Evolutionary conservation across 345 rosid genomes (phyloP).

Genomic region (Anastatica hierochuntica): DNA sequence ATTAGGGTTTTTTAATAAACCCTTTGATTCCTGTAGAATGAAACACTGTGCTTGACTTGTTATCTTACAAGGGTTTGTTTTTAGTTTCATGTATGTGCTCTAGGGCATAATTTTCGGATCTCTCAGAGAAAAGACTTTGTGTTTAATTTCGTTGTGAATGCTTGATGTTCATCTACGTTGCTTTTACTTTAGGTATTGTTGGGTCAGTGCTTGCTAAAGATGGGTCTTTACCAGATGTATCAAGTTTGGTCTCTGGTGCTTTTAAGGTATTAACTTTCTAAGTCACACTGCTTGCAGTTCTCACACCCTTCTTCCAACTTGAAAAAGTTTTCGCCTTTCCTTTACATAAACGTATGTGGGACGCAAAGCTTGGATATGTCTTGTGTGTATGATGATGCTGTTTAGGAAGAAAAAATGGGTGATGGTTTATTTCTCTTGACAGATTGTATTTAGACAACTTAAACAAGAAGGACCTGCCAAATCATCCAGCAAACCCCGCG

Average conservation of each 20-base stretch:
- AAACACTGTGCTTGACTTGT: background rate
- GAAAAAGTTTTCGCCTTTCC: no score
- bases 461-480: slow-evolving; percentile 43
- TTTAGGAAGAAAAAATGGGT: no score
- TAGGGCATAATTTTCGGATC: no score
- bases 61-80: background rate
- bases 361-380: no score
- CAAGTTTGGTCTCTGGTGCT: slow-evolving; percentile 59
- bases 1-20: slow-evolving; percentile 29
- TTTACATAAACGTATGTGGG: no score
- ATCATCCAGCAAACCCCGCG: slow-evolving; percentile 46
- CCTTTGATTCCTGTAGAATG: slow-evolving; percentile 10
- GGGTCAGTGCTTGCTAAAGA: slow-evolving; percentile 86
- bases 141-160: background rate
- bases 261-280: no score
- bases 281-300: background rate
- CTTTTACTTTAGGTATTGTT: slow-evolving; percentile 49
- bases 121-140: no score
- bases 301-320: background rate
- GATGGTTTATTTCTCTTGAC: slow-evolving; percentile 12
- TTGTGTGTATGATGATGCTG: no score
- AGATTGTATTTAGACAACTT: slow-evolving; percentile 56
- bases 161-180: no score
- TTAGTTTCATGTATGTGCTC: no score
- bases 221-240: slow-evolving; percentile 37